Evolutionary conservation across 805 yeast species (phyloP), one percentile per base, ranked within the genome.

Genomic region (Lipomyces orientalis): DNA sequence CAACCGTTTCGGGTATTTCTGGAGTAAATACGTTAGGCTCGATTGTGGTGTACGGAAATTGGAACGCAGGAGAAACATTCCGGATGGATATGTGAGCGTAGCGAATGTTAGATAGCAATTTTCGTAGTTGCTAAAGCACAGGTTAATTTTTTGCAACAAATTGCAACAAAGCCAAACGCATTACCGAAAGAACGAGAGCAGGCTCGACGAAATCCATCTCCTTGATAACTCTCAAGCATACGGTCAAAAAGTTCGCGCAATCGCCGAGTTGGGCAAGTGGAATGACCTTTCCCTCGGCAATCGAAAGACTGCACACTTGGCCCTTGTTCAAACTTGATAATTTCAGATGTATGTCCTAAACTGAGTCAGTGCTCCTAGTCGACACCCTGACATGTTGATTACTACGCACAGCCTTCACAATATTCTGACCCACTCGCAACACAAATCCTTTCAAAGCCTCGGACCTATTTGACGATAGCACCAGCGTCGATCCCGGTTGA

Each of bases 201-300:
- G 72, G 72, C 61, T 69, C 72, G 64, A 69, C 64, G 58, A 69
- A 69, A 19, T 69, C 72, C 70, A 69, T 69, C 4, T 67, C 72
- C 19, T 52, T 56, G 14, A 67, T 51, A 3, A 64, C 65, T 16
- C 60, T 71, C 39, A 49, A 16, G 60, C 72, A 66, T 6, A 69
- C 61, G n/a, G 39, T 19, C 37, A 69, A 60, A 43, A 69, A 69
- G 55, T 60, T 69, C 25, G 63, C 57, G 33, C 71, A 67, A 60
- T 69, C 72, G n/a, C 39, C 58, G 33, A 69, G 59, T 37, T 69
- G 72, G 7, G 72, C 66, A 1, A 69, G 62, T 9, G 65, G 64
- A n/a, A 60, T 37, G 29, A 25, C 55, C 59, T 67, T 65, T 14
- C 68, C 72, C 7, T 63, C 68, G 1, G 67, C 57, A 5, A 69